These are phyloP conservation scores for Allium fistulosum DNA, from an alignment of 106 monocot species.

Conservation along the genomic window DNA sequence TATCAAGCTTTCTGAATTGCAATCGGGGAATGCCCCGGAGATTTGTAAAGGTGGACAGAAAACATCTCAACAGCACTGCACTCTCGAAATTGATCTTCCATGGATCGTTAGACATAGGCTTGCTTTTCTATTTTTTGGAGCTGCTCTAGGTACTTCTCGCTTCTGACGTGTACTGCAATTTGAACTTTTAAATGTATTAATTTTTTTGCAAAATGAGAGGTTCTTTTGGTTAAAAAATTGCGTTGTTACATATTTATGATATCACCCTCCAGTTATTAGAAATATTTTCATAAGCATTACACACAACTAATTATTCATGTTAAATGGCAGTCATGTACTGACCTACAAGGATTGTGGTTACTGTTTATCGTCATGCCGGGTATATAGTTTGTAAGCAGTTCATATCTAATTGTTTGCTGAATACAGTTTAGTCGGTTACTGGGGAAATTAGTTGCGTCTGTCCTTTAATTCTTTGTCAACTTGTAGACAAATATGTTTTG, in stretches of 20 bases:
- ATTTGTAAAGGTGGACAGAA: conserved; percentile 2
- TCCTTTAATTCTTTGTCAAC: too few species aligned
- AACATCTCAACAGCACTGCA: conserved; percentile 31
- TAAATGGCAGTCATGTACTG: neutral
- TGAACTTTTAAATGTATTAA: neutral
- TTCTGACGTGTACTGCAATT: neutral
- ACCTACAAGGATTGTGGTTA: too few species aligned
- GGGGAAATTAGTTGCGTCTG: too few species aligned
- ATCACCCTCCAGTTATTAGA: neutral
- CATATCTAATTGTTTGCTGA: too few species aligned
- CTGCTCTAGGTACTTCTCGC: conserved; percentile 25
- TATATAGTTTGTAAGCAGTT: too few species aligned
- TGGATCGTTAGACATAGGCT: conserved; percentile 43
- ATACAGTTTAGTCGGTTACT: too few species aligned
- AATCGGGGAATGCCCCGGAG: conserved; percentile 4
- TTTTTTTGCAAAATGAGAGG: neutral
- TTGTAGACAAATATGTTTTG: neutral
- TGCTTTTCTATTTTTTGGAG: conserved; percentile 27
- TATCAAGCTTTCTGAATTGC: conserved; percentile 54
- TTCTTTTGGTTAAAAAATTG: neutral
- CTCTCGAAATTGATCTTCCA: conserved; percentile 56
- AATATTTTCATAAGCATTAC: neutral
- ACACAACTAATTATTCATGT: neutral
- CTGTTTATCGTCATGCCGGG: too few species aligned
- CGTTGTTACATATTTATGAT: neutral